phyloP scores from a whole-genome alignment of 2,329 filamentous ascomycete species.

The Thyridium curvatum region DNA sequence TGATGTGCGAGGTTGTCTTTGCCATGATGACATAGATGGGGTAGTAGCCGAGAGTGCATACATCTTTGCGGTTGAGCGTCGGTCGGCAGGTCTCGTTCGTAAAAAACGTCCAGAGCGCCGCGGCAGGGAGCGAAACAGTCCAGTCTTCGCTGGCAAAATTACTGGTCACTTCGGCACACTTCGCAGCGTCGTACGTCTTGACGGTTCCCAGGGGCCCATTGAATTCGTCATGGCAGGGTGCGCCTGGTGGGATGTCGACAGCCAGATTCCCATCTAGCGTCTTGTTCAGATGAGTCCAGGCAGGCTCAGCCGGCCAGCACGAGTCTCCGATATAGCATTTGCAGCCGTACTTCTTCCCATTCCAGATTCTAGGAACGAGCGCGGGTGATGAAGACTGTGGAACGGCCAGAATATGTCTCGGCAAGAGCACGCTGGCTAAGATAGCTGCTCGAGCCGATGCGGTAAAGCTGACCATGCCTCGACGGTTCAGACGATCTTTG shows the following conservation, averaged over 20 bases:
- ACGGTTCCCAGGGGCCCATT: constrained; percentile 27
- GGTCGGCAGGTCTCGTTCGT: constrained; percentile 33
- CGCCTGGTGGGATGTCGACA: constrained; percentile 21
- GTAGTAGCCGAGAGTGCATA: constrained; percentile 32
- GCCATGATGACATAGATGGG: constrained; percentile 22
- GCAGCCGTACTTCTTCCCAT: constrained; percentile 15
- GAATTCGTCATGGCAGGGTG: constrained; percentile 27
- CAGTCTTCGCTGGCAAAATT: constrained; percentile 27
- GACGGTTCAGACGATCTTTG: no score
- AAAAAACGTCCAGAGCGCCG: constrained; percentile 33
- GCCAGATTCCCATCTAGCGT: constrained; percentile 27
- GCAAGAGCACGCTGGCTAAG: no score
- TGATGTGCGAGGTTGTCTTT: constrained; percentile 13
- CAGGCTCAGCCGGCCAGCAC: constrained; percentile 14
- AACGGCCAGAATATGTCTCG: no score
- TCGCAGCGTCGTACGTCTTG: constrained; percentile 26
- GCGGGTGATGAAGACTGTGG: constrained; percentile 1
- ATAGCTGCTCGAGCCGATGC: no score
- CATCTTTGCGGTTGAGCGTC: constrained; percentile 20
- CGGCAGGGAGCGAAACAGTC: constrained; percentile 12
- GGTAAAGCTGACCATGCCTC: no score
- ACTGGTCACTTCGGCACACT: constrained; percentile 21
- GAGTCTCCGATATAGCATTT: constrained; percentile 17
- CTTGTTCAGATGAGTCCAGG: constrained; percentile 22
- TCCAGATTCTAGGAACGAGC: constrained; percentile 6